Conservation (phyloP, 306 rosid species). For the Citrullus amarus region DNA sequence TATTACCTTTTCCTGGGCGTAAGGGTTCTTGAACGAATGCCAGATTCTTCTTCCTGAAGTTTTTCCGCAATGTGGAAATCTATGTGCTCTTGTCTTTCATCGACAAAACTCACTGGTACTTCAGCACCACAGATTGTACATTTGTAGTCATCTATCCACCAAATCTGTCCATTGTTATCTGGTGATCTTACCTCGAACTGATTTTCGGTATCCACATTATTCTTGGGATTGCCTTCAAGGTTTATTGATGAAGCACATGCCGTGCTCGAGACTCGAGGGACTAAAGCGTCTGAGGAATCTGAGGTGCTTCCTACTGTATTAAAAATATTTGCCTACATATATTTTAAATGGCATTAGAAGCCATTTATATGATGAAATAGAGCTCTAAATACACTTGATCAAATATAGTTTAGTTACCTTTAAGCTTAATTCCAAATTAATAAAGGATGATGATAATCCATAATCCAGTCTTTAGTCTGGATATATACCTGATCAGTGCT, state of each 20-base stretch:
- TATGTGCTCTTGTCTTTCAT: slow-evolving; percentile 76
- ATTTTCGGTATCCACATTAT: slow-evolving; percentile 15
- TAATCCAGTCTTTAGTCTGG: neutral
- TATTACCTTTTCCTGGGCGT: slow-evolving; percentile 35
- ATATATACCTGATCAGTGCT: slow-evolving; percentile 13
- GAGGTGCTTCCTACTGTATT: slow-evolving; percentile 16
- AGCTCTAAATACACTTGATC: neutral
- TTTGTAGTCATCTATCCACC: slow-evolving; percentile 69
- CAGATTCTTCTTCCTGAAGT: slow-evolving; percentile 78
- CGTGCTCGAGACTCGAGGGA: slow-evolving; percentile 2
- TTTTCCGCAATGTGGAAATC: slow-evolving; percentile 91
- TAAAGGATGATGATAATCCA: neutral
- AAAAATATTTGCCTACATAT: slow-evolving; percentile 15
- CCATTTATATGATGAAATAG: neutral
- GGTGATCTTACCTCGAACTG: slow-evolving; percentile 20
- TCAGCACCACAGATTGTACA: slow-evolving; percentile 82
- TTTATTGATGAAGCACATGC: slow-evolving; percentile 25
- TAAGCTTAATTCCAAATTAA: neutral
- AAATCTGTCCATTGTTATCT: slow-evolving; percentile 19
- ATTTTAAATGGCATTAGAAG: slow-evolving; percentile 6
- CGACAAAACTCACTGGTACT: slow-evolving; percentile 60
- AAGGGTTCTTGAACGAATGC: slow-evolving; percentile 18
- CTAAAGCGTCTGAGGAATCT: slow-evolving; percentile 11
- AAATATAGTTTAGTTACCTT: neutral
- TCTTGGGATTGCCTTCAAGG: slow-evolving; percentile 14